Conservation (phyloP, 2,329 filamentous ascomycete species). For the Sporothrix mexicana region DNA sequence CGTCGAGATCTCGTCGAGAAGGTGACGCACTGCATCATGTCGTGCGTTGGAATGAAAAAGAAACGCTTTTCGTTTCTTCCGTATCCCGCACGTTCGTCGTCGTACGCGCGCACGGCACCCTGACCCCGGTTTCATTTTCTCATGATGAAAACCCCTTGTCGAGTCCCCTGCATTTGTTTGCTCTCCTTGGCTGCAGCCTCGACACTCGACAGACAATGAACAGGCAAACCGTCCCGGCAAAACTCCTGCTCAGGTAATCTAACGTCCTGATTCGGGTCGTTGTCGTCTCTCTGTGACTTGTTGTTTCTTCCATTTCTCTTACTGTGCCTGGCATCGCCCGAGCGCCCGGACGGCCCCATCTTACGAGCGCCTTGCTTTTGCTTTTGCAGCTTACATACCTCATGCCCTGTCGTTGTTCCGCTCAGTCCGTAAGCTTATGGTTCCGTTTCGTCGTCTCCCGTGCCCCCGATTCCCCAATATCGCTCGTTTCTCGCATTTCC, state of each 20-base stretch:
- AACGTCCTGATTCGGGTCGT: not conserved
- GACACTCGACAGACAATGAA: not conserved
- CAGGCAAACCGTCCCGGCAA: not conserved
- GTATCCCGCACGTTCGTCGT: conserved; percentile 20
- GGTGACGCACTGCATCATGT: not conserved
- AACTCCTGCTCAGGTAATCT: not conserved
- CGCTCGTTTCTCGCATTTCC: not conserved
- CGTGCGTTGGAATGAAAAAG: not conserved
- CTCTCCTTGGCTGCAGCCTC: not conserved
- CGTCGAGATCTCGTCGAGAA: not conserved
- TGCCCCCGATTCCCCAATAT: not conserved
- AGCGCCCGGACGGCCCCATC: not conserved
- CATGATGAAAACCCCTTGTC: conserved; percentile 5
- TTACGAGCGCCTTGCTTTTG: not conserved
- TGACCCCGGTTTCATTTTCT: conserved; percentile 25
- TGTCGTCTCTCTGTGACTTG: not conserved
- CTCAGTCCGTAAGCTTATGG: conserved; percentile 9
- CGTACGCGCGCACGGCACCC: conserved; percentile 8
- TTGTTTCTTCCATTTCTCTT: not conserved
- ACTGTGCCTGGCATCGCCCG: conserved; percentile 10
- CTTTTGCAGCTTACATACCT: not conserved
- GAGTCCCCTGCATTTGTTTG: not conserved
- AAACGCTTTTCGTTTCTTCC: not conserved
- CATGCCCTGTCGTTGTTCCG: not conserved
- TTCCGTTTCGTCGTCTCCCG: conserved; percentile 3